Percentiles rank a stretch among this genome's conserved stretches.
phyloP scores from a whole-genome alignment of 2,329 filamentous ascomycete species.

The Talaromyces pinophilus region DNA sequence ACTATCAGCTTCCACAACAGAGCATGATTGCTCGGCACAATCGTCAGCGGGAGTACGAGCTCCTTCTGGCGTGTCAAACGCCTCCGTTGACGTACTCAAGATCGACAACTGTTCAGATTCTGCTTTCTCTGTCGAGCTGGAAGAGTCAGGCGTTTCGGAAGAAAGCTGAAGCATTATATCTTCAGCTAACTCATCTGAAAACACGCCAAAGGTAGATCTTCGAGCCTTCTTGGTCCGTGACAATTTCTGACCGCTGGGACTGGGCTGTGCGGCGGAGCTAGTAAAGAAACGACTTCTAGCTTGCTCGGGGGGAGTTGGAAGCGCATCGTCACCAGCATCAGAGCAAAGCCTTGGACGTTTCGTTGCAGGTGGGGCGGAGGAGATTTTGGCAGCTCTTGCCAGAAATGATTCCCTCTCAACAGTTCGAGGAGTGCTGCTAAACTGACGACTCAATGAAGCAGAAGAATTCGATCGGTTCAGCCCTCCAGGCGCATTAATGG shows the following conservation, averaged over 20 bases:
- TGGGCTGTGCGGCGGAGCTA: slow-evolving; percentile 35
- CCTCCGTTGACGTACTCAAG: slow-evolving; percentile 3
- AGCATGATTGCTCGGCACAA: background rate
- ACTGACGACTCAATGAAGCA: slow-evolving; percentile 35
- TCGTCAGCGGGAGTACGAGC: slow-evolving; percentile 10
- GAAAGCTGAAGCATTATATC: slow-evolving; percentile 50
- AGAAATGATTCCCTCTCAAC: slow-evolving; percentile 44
- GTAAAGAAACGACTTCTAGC: slow-evolving; percentile 54
- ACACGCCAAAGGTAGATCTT: slow-evolving; percentile 51
- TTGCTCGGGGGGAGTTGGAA: slow-evolving; percentile 33
- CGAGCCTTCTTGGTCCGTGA: slow-evolving; percentile 44
- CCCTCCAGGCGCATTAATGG: slow-evolving; percentile 38
- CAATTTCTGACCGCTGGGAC: slow-evolving; percentile 42
- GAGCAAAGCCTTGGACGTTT: slow-evolving; percentile 57
- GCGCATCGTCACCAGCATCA: slow-evolving; percentile 42
- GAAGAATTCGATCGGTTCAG: slow-evolving; percentile 37
- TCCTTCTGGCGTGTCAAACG: slow-evolving; percentile 1
- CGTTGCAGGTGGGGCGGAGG: slow-evolving; percentile 47
- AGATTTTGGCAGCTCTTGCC: slow-evolving; percentile 39
- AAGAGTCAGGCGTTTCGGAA: slow-evolving; percentile 35
- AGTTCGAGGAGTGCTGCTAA: slow-evolving; percentile 46
- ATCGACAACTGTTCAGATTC: background rate
- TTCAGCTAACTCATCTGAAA: slow-evolving; percentile 56
- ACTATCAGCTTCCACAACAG: background rate
- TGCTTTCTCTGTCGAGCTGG: slow-evolving; percentile 15